Base-by-base conservation (phyloP, 1,284 basidiomycete species). In the Ustilago shanxiensis region DNA sequence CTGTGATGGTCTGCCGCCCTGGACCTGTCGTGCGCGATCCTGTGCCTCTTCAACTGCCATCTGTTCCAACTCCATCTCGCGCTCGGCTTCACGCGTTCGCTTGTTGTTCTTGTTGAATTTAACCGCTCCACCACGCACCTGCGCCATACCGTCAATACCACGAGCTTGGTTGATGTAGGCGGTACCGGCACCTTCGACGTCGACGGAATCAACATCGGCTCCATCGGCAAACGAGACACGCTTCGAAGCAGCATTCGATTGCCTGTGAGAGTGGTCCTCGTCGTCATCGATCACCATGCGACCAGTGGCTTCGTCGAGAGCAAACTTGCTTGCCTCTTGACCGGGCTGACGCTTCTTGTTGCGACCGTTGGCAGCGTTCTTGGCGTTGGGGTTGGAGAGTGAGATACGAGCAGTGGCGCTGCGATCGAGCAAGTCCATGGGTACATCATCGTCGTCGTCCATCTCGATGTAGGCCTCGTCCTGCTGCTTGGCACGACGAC, bases 391-490 rank as follows among this genome's bases (percentile, higher is more conserved):
- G 59, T 70, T 73, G 35, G 60, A 22, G 28, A 81, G 68, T 18
- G 61, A 59, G 54, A 73, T 77, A 10, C 72, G 66, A 0, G 74
- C 69, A 5, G 66, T 72, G 31, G 82, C 80, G 28, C 67, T 66
- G 49, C 95, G 93, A 67, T 94, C 91, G 7, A 99, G 88, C 62
- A 99, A 89, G 88, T 99, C 96, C 91, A 98, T 93, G 1, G 97
- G 96, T 79, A 95, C 92, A 82, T 98, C 94, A 65, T 94, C 92
- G 85, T 98, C 96, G 76, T 93, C 88, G 22, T 76, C 73, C 59
- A 71, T 71, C 41, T 93, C 90, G 65, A 99, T 89, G 82, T 88
- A 89, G 20, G 88, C 86, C n/a, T 87, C 82, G 24, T 44, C 90
- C 44, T 81, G 77, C 37, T 83, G 76, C 70, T 78, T 75, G 51